Evolutionary conservation across 75 land plant genomes (phyloP).

Genomic region (Ceratopteris richardii): DNA sequence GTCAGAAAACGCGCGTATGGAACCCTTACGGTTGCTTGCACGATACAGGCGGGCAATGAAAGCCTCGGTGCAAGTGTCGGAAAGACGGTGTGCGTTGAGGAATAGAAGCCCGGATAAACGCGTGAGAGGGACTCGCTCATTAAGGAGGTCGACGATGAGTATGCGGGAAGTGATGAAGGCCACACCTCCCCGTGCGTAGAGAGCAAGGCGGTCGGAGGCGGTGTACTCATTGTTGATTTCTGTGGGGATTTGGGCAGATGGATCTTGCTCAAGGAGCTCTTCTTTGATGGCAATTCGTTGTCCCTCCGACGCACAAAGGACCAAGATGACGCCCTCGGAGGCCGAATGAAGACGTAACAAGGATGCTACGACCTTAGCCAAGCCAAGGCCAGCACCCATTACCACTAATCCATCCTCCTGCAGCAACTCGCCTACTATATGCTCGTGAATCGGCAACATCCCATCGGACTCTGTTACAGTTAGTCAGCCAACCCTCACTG

Average conservation of each 20-base stretch:
- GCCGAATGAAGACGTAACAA: constrained; percentile 50
- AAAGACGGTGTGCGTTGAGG: constrained; percentile 59
- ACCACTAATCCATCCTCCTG: constrained; percentile 65
- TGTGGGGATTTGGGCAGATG: constrained; percentile 16
- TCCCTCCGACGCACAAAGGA: constrained; percentile 63
- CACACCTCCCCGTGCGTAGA: constrained; percentile 45
- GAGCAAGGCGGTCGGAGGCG: constrained; percentile 44
- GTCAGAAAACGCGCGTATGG: constrained; percentile 73
- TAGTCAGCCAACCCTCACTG: no score
- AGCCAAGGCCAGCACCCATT: constrained; percentile 68
- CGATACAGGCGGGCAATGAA: constrained; percentile 65
- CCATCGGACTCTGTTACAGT: no score
- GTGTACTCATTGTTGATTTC: constrained; percentile 72
- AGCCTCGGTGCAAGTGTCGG: constrained; percentile 85
- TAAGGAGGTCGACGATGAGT: constrained; percentile 67
- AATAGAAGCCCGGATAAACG: constrained; percentile 56
- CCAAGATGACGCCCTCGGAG: constrained; percentile 50
- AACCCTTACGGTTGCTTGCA: constrained; percentile 27
- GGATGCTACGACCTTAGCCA: constrained; percentile 55
- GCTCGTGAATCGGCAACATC: constrained; percentile 73
- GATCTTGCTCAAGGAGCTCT: constrained; percentile 29
- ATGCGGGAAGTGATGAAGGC: constrained; percentile 76
- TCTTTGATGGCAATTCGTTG: constrained; percentile 32
- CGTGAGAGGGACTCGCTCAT: constrained; percentile 40
- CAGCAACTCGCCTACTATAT: constrained; percentile 74